phyloP scores from a whole-genome alignment of 2,329 filamentous ascomycete species.

The Didymellaceae sp. region DNA sequence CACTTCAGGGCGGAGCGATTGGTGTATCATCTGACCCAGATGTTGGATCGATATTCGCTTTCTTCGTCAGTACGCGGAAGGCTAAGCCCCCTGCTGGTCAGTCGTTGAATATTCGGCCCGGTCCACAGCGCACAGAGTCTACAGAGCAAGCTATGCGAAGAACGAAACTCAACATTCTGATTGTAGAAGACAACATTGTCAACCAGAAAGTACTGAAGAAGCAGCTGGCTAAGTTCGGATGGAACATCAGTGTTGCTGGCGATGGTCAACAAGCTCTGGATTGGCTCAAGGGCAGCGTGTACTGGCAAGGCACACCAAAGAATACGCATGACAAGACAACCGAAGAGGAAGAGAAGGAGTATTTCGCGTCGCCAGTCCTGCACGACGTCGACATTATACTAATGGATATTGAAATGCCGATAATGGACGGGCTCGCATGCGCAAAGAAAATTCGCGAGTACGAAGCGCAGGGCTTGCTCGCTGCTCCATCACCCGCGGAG shows the following conservation, averaged over 20 bases:
- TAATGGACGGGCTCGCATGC: conserved; percentile 45
- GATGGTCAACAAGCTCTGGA: conserved; percentile 50
- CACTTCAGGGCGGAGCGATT: conserved; percentile 50
- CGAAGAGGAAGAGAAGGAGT: not conserved
- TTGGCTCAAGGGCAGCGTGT: conserved; percentile 41
- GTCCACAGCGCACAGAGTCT: conserved; percentile 18
- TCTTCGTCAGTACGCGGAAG: conserved; percentile 47
- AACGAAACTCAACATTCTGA: conserved; percentile 32
- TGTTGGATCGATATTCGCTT: conserved; percentile 49
- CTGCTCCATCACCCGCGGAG: not conserved
- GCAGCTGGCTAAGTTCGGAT: conserved; percentile 47
- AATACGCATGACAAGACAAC: not conserved
- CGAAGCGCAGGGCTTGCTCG: conserved; percentile 31
- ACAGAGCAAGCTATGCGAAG: conserved; percentile 31
- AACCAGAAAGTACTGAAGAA: conserved; percentile 52
- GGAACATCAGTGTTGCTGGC: conserved; percentile 46
- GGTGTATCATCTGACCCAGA: conserved; percentile 48
- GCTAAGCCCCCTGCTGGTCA: conserved; percentile 20
- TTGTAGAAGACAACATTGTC: conserved; percentile 51
- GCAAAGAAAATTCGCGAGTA: conserved; percentile 36
- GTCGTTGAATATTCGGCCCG: conserved; percentile 12
- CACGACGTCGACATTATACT: conserved; percentile 34
- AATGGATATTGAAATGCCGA: conserved; percentile 46
- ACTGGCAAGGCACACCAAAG: conserved; percentile 26
- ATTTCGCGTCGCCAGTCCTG: not conserved